Conservation (phyloP, 2,329 filamentous ascomycete genomes). For the Ustilaginoidea virens region DNA sequence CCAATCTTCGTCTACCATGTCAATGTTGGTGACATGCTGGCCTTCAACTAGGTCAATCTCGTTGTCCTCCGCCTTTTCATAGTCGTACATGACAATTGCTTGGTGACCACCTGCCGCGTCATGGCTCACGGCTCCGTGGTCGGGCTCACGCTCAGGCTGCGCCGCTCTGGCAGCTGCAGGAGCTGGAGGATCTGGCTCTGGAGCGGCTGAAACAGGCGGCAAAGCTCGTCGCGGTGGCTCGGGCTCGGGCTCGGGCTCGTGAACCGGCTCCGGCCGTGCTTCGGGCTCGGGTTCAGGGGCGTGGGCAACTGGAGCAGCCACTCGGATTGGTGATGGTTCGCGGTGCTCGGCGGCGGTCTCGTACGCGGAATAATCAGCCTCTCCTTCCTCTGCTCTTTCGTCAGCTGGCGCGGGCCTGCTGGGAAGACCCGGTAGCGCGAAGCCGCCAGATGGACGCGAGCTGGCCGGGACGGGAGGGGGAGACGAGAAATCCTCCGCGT, state of each 20-base stretch:
- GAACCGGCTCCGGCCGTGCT: conserved; percentile 35
- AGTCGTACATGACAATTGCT: conserved; percentile 81
- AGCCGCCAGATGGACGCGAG: conserved; percentile 57
- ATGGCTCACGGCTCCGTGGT: conserved; percentile 15
- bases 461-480: conserved; percentile 35
- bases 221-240: no score
- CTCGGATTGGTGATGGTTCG: conserved; percentile 60
- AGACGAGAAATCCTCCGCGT: conserved; percentile 24
- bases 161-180: no score
- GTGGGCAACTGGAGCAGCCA: conserved; percentile 73
- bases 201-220: no score
- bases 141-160: conserved; percentile 20
- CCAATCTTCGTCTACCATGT: conserved; percentile 97
- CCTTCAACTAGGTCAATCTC: conserved; percentile 85
- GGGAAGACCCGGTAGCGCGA: conserved; percentile 66
- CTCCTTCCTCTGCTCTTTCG: conserved; percentile 37
- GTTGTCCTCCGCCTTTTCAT: conserved; percentile 95
- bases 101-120: conserved; percentile 40
- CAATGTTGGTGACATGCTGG: conserved; percentile 77
- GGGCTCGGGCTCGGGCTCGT: conserved; percentile 41
- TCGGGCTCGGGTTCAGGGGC: conserved; percentile 35
- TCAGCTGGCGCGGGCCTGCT: conserved; percentile 39
- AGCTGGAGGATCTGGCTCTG: no score
- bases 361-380: conserved; percentile 32
- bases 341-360: conserved; percentile 24